Evolutionary conservation across 179 eudicot genomes (phyloP).

Genomic region (Vitellaria paradoxa): DNA sequence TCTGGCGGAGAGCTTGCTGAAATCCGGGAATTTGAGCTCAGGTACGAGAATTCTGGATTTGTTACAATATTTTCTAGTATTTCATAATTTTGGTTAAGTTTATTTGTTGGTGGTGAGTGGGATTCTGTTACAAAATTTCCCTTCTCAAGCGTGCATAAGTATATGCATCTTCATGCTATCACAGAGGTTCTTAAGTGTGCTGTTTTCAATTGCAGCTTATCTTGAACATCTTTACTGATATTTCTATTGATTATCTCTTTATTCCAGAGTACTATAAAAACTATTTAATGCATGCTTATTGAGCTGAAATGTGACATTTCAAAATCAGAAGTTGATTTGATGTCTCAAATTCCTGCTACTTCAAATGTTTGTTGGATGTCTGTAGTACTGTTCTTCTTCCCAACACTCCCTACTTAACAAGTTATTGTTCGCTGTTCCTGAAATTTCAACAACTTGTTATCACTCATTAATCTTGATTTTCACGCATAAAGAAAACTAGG

Average conservation of each 20-base stretch:
- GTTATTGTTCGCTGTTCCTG: not conserved
- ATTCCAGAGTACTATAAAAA: too few relatives aligned
- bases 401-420: not conserved
- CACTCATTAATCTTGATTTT: not conserved
- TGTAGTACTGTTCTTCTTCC: not conserved
- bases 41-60: conserved; percentile 36
- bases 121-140: not conserved
- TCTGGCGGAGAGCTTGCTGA: conserved; percentile 89
- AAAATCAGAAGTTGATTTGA: not conserved
- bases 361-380: not conserved
- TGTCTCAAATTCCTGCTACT: not conserved
- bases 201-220: not conserved
- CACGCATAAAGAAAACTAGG: not conserved
- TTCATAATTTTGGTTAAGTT: not conserved
- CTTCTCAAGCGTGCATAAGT: not conserved
- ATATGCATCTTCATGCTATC: not conserved
- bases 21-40: conserved; percentile 85
- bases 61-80: not conserved
- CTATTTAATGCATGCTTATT: not conserved
- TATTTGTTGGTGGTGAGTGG: not conserved
- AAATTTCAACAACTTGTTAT: not conserved
- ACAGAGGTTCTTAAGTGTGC: not conserved
- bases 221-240: not conserved
- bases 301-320: not conserved
- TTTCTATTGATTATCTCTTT: not conserved